Evolutionary conservation across 2,329 filamentous ascomycete genomes (phyloP), one percentile per base, ranked within the genome.

Genomic region (Scolecobasidium constrictum): DNA sequence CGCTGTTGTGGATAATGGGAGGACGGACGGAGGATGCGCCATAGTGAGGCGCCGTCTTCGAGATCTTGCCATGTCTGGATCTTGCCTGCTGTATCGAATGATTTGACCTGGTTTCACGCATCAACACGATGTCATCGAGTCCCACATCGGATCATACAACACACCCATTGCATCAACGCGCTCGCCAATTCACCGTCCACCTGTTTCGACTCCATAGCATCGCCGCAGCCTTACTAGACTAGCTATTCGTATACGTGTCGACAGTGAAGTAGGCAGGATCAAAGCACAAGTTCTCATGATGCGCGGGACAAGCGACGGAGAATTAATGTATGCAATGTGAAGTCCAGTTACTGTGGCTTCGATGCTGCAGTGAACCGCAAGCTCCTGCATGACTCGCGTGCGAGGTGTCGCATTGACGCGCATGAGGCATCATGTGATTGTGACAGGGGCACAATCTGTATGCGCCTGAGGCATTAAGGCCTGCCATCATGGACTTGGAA

Each of bases 31-130:
- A 71, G 57, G 34, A 70, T 69, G 39, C 61, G 56, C 68, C 68
- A 71, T 13, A 72, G 58, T 16, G 62, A 53, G 46, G 61, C 59
- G 46, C 68, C 68, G 51, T 70, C 66, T 45, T 63, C 62, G 46
- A 72, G 58, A 43, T 67, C 63, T 43, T 51, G 58, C 57, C 65
- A 65, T 31, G 56, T 49, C 15, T 55, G 57, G 23, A 65, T 57
- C 23, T 48, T 48, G 43, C 57, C 52, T 31, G 54, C 53, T 34
- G 62, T 52, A 20, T 66, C 58, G 50, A 69, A 69, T 2, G 65
- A 65, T 45, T 64, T 62, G 21, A 69, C 18, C 43, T 44, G n/a
- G n/a, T 20, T 4, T 4, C 11, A 11, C 18, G 37, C 9, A 39
- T 12, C 18, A 21, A 9, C 21, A 9, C 6, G 16, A 6, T 39